Evolutionary conservation across 2,329 filamentous ascomycete species (phyloP).

Genomic region (Cladobotryum protrusum): DNA sequence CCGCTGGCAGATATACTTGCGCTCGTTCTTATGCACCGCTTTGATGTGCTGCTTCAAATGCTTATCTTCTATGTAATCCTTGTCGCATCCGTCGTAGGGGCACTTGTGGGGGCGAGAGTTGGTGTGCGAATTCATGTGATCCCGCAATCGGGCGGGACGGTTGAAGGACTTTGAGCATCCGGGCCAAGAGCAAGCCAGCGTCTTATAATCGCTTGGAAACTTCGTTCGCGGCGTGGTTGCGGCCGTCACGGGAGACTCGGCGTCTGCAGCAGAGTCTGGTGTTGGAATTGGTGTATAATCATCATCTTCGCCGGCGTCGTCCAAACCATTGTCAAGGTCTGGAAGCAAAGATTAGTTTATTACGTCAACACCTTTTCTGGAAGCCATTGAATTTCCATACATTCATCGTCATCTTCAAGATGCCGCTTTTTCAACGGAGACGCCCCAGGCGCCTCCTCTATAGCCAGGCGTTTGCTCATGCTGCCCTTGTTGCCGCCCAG

Average conservation of each 20-base stretch:
- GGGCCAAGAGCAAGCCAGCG: constrained; percentile 65
- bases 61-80: constrained; percentile 79
- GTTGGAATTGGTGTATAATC: constrained; percentile 26
- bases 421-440: constrained; percentile 23
- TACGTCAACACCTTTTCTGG: background rate
- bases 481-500: background rate
- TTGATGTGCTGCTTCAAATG: constrained; percentile 83
- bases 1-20: constrained; percentile 65
- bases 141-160: constrained; percentile 70
- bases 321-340: constrained; percentile 23
- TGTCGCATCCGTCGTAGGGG: constrained; percentile 62
- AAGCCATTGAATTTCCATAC: constrained; percentile 16
- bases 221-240: constrained; percentile 41
- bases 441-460: constrained; percentile 16
- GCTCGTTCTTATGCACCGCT: constrained; percentile 67
- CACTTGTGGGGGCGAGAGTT: constrained; percentile 79
- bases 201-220: constrained; percentile 69
- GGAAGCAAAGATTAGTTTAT: background rate
- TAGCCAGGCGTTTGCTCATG: constrained; percentile 30
- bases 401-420: constrained; percentile 15
- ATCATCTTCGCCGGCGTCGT: constrained; percentile 20
- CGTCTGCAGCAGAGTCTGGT: constrained; percentile 27
- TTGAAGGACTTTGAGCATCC: constrained; percentile 81
- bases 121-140: constrained; percentile 78
- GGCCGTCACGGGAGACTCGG: constrained; percentile 26